Evolutionary conservation across 441 rosid genomes (phyloP), one percentile per base, ranked within the genome.

Genomic region (Corymbia citriodora): DNA sequence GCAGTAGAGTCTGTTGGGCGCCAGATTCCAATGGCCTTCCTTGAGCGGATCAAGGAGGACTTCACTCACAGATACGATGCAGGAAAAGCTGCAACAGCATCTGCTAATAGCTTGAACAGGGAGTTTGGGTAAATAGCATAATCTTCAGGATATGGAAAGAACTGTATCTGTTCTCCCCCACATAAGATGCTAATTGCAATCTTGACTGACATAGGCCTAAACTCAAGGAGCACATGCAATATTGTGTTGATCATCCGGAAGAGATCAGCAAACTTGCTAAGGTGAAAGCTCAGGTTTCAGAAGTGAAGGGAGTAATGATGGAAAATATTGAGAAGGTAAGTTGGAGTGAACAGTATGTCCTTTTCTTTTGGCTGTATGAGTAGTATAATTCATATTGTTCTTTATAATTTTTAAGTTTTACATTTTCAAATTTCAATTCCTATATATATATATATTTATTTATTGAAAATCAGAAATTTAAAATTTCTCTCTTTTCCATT

Each of bases 1-100:
- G 99, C 99, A 27, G 97, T 94, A 29, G 99, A 98, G 91, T 96
- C 99, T 50, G 94, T 93, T 91, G 99, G 99, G 74, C 96, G 97
- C 68, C 98, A 98, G 93, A 89, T 97, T 92, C 98, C 98, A 31
- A 97, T 97, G 92, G 99, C 97, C 33, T 98, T 94, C 90, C 98
- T 98, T 83, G 98, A 98, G 93, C 93, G 97, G 91, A 92, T 98
- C 48, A 98, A 96, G 94, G 99, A 96, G 92, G 99, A 97, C 59
- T 97, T 98, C 86, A 94, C 91, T 90, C 94, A 96, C 93, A 97
- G 91, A 96, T 96, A 97, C 82, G 96, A 96, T 87, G 98, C 97
- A 88, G 99, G 98, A 50, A 97, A 96, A 92, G 97, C 98, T 91
- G 97, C 96, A 14, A 95, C 96, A 55, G 98, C 97, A 74, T 92